Conservation (phyloP, 2,329 filamentous ascomycete genomes). For the Hirsutella thompsonii region DNA sequence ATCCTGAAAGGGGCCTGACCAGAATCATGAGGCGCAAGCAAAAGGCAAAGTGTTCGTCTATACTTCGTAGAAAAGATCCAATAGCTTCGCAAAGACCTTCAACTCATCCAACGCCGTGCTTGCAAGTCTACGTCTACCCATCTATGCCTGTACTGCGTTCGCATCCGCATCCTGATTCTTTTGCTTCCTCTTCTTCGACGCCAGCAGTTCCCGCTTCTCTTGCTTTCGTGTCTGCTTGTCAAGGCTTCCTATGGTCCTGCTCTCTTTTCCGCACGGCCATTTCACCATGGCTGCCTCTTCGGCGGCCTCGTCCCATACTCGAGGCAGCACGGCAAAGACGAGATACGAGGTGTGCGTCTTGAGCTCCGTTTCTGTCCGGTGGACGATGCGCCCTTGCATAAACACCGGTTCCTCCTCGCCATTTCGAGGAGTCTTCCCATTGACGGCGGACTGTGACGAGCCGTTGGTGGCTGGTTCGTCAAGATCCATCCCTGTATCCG, state of each 20-base stretch:
- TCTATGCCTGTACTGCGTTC: background rate
- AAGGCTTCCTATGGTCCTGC: slow-evolving; percentile 36
- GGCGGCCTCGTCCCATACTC: slow-evolving; percentile 72
- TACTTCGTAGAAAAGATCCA: no score
- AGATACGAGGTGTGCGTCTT: slow-evolving; percentile 98
- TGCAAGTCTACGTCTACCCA: background rate
- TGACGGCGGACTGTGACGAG: background rate
- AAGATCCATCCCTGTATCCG: slow-evolving; percentile 27
- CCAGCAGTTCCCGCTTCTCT: slow-evolving; percentile 40
- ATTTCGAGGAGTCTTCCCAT: slow-evolving; percentile 2
- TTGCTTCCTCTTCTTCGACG: slow-evolving; percentile 26
- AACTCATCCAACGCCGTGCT: background rate
- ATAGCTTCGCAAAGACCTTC: background rate
- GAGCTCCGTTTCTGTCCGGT: slow-evolving; percentile 73
- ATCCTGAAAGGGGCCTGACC: no score
- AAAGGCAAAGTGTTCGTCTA: no score
- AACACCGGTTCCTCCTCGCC: slow-evolving; percentile 39
- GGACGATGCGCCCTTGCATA: slow-evolving; percentile 64
- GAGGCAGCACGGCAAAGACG: slow-evolving; percentile 81
- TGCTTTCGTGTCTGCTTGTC: slow-evolving; percentile 42
- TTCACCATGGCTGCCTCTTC: slow-evolving; percentile 54
- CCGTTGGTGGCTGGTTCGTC: slow-evolving; percentile 13
- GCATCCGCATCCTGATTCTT: slow-evolving; percentile 17
- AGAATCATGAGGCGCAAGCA: no score
- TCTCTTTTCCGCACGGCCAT: slow-evolving; percentile 48